A percentile compares a stretch with the other conserved stretches of the same genome.
Evolutionary conservation across 805 yeast species (phyloP).

Genomic region (Priceomyces medius): DNA sequence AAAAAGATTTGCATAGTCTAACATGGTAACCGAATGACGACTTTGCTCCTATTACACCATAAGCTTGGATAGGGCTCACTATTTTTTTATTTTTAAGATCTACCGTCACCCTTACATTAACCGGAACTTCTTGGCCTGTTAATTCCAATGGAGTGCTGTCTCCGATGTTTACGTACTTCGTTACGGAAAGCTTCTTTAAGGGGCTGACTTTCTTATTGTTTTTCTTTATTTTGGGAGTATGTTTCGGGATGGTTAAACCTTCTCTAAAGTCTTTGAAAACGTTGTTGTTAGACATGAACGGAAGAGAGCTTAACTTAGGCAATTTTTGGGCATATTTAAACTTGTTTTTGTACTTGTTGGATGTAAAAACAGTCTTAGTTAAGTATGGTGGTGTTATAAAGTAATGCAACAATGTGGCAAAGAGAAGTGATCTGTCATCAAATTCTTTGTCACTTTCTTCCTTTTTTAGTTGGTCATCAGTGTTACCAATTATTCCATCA

Average conservation of each 20-base stretch:
- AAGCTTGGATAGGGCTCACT: slow-evolving; percentile 71
- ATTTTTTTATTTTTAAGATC: slow-evolving; percentile 59
- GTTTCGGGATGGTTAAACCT: slow-evolving; percentile 56
- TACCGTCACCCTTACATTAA: slow-evolving; percentile 78
- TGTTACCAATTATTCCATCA: slow-evolving; percentile 20
- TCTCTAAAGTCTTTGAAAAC: slow-evolving; percentile 49
- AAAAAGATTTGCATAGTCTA: slow-evolving; percentile 60
- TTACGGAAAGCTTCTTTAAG: slow-evolving; percentile 46
- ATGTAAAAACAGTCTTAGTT: slow-evolving; percentile 58
- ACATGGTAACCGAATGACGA: slow-evolving; percentile 73
- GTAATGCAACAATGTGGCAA: slow-evolving; percentile 72
- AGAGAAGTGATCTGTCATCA: slow-evolving; percentile 43
- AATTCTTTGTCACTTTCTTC: slow-evolving; percentile 10
- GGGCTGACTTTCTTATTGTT: slow-evolving; percentile 46
- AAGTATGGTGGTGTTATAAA: slow-evolving; percentile 85
- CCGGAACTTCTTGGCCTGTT: slow-evolving; percentile 61
- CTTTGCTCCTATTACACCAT: slow-evolving; percentile 59
- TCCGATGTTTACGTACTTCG: slow-evolving; percentile 80
- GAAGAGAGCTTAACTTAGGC: slow-evolving; percentile 72
- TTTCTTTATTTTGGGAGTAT: slow-evolving; percentile 32
- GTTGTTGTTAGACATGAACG: slow-evolving; percentile 60
- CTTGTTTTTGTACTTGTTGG: slow-evolving; percentile 39
- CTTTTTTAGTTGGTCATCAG: slow-evolving; percentile 15
- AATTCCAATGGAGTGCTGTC: slow-evolving; percentile 57
- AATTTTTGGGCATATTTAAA: slow-evolving; percentile 64